Evolutionary conservation across 225 moss, liverwort and hornwort species (phyloP).

Genomic region (Physcomitrium patens): DNA sequence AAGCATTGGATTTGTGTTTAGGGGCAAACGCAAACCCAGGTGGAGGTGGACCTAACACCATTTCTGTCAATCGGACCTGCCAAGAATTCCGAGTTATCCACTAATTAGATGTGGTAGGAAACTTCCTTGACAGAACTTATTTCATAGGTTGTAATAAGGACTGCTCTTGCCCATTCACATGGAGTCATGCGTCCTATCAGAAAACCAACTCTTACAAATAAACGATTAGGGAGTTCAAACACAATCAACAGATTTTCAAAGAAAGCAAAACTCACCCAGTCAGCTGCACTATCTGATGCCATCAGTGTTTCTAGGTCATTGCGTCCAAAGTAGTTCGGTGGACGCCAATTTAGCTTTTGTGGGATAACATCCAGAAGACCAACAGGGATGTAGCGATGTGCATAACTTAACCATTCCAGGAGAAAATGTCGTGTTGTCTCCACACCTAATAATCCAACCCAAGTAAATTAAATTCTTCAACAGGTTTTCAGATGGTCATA

Average conservation of each 20-base stretch:
- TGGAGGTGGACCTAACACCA: conserved; percentile 89
- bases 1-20: conserved; percentile 97
- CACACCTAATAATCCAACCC: conserved; percentile 64
- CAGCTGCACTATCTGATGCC: conserved; percentile 95
- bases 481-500: not conserved
- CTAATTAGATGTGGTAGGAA: conserved; percentile 3
- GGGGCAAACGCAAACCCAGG: conserved; percentile 82
- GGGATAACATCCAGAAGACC: conserved; percentile 93
- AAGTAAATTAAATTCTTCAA: conserved; percentile 15
- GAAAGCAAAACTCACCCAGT: conserved; percentile 74
- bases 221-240: too few species aligned
- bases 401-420: conserved; percentile 95
- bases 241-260: too few species aligned
- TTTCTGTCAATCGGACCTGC: conserved; percentile 84
- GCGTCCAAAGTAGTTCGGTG: conserved; percentile 90
- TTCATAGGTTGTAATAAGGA: not conserved
- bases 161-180: conserved; percentile 2
- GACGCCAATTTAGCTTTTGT: conserved; percentile 93
- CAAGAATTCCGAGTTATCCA: conserved; percentile 22
- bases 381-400: conserved; percentile 95
- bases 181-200: conserved; percentile 6
- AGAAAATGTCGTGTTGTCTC: conserved; percentile 94
- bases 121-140: not conserved
- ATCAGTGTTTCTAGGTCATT: conserved; percentile 97
- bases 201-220: too few species aligned